Base-by-base conservation (phyloP, 257 asterid genomes). In the Buddleja alternifolia region DNA sequence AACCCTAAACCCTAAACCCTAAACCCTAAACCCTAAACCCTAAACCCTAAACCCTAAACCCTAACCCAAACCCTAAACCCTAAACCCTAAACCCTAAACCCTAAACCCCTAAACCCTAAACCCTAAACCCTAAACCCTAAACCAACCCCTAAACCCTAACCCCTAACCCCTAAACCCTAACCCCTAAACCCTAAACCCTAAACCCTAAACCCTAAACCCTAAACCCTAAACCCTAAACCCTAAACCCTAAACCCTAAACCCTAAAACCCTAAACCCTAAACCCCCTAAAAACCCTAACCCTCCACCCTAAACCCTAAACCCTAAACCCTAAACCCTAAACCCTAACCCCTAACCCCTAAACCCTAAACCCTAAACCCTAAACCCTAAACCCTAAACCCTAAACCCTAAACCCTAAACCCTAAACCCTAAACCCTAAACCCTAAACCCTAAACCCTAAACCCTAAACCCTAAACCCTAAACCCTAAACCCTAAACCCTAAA, bases 361-460 rank as follows among this genome's bases (percentile, higher is more conserved):
- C 34, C 57, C 42, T 23, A 40, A 63, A 45, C 52, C 69, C 58
- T 23, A 40, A 63, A 45, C 36, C 69, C 69, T 45, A 40, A 63
- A 46, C 52, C 69, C 44, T 11, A 40, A 63, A 44, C 70, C 51
- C 34, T 42, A 63, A 45, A 53, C 70, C 53, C 17, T 44, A 64
- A 46, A 53, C 70, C 53, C 36, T 44, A 64, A 46, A 55, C 70
- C 53, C 21, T 45, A 24, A 51, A 55, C 41, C 48, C 50, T 45
- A 64, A 55, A 55, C 72, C 56, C 57, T 51, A 67, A 59, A 59
- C 72, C 56, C 57, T 51, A 67, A 59, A 60, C 72, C 20, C 41
- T 50, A 51, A 67, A 67, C 53, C 63, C 72, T 58, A 7, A 57
- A 67, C 57, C 72, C 63, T 45, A 51, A 67, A 67, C 57, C 72